Evolutionary conservation across 371 early-diverging fungal species (phyloP), one percentile per base, ranked within the genome.

Genomic region (Cladochytrium tenue): DNA sequence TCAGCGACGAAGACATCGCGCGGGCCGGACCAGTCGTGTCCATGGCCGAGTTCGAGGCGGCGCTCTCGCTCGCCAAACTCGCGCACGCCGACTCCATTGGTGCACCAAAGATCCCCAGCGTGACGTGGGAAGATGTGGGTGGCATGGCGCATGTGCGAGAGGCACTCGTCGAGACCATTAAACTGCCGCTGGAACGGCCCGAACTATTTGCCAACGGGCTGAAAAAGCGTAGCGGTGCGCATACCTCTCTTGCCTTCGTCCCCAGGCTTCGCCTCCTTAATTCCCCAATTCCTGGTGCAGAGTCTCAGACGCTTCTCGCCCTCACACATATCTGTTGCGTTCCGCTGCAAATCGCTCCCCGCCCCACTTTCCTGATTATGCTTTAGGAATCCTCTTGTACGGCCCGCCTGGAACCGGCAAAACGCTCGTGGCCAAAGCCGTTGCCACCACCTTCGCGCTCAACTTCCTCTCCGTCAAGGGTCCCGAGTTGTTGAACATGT

Each of bases 381-480:
- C 15, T 23, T 23, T 15, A 68, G 71, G 79, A 13, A 70, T 80
- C 33, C 60, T 80, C 0, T 65, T 76, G 17, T 80, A 75, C 59
- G 80, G 76, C 1, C 76, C 76, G 58, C 99, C 99, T 2, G 99
- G 99, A 23, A 99, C 99, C 0, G 99, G 99, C 57, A 99, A 99
- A 76, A 96, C 96, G 1, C 78, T 97, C 34, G 85, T 99, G 15
- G 99, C 99, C n/a, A 99, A 99, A 77, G 99, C 99, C 0, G 95
- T 99, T 56, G 99, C 99, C 0, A 98, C 93, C 27, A 96, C 96
- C 25, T 96, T 96, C 72, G 92, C 95, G 2, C 91, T 98, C 43
- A 97, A 96, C 81, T 97, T 99, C 70, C 92, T 97, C 67, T 92
- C 96, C 26, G 98, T 99, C 61, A 99, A 99, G 77, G 99, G 99